These are phyloP conservation scores for Acanthamoeba triangularis DNA, from an alignment of 208 protist genomes.

Conservation along the genomic window DNA sequence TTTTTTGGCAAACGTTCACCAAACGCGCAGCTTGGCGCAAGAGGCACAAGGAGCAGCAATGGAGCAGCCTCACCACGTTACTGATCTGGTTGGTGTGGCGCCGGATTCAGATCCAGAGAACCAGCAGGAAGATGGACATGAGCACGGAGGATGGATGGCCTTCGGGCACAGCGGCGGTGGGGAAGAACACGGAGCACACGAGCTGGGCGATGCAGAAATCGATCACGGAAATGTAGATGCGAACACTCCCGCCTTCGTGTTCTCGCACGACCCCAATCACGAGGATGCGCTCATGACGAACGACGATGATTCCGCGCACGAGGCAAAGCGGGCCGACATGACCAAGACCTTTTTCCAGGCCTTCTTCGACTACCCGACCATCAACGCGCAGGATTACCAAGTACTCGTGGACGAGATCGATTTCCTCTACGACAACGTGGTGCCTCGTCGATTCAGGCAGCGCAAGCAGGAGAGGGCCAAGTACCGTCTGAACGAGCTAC, in stretches of 20 bases:
- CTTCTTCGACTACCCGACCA: conserved; percentile 33
- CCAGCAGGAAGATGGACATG: background rate
- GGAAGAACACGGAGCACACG: background rate
- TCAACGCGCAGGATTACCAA: conserved; percentile 38
- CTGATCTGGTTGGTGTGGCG: background rate
- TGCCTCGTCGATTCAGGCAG: background rate
- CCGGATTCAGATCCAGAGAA: background rate
- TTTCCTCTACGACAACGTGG: conserved; percentile 47
- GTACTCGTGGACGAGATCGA: conserved; percentile 26
- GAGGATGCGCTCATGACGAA: background rate
- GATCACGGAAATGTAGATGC: too few species aligned
- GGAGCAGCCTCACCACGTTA: background rate
- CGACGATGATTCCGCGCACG: background rate
- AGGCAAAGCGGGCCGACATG: conserved; percentile 43
- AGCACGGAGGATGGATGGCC: background rate
- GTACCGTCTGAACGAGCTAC: conserved; percentile 27
- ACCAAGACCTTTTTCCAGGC: conserved; percentile 53
- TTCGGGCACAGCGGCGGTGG: background rate
- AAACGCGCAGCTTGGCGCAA: background rate
- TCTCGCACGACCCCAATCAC: background rate
- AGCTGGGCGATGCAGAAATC: too few species aligned
- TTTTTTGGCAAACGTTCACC: background rate
- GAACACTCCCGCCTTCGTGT: background rate
- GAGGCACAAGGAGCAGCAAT: background rate
- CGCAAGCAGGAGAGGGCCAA: conserved; percentile 48